Base-by-base conservation (phyloP, 495 filamentous ascomycete genomes). In the Hypomontagnella submonticulosa region DNA sequence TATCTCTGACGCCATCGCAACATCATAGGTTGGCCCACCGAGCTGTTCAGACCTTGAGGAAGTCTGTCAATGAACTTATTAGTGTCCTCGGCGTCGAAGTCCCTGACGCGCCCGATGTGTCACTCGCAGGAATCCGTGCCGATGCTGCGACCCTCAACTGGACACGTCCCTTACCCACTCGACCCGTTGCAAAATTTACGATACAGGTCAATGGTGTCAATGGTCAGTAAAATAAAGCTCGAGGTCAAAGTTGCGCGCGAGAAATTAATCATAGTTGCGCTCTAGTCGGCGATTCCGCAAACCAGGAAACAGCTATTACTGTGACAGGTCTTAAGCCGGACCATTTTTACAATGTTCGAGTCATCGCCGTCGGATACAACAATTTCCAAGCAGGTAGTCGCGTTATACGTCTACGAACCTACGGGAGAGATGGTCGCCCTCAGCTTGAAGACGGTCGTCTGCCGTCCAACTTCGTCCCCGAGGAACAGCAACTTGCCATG, bases 151-250 rank as follows among this genome's bases (percentile, higher is more conserved):
- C 92, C n/a, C 82, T 99, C 12, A 92, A 93, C 70, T 97, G 93
- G 92, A 92, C 92, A 52, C 84, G 90, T 49, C 88, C 90, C 0
- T 88, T 90, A 40, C 84, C 87, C 70, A 88, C 88, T 53, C 88
- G 90, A 57, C 89, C 90, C 10, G 89, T 93, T 50, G 82, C 90
- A 11, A 95, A 93, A 77, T 92, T 96, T 73, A 85, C 93, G 18
- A 92, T 99, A 36, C 91, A 96, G 67, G 87, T 97, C 54, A 98
- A 99, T 72, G 93, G 93, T 33, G 87, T 92, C 33, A 93, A 92
- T 79, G 91, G 93, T 96, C 76, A 76, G 84, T 78, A 16, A 38
- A 23, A 16, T 19, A 18, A 19, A n/a, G 8, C 11, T n/a, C 8
- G 30, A 16, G 48, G 5, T 8, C 1, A 18, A 34, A 32, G 12